A percentile compares a stretch with the other conserved stretches of the same genome.
phyloP scores from a whole-genome alignment of 2,329 filamentous ascomycete species.

The Penicillium sp. region DNA sequence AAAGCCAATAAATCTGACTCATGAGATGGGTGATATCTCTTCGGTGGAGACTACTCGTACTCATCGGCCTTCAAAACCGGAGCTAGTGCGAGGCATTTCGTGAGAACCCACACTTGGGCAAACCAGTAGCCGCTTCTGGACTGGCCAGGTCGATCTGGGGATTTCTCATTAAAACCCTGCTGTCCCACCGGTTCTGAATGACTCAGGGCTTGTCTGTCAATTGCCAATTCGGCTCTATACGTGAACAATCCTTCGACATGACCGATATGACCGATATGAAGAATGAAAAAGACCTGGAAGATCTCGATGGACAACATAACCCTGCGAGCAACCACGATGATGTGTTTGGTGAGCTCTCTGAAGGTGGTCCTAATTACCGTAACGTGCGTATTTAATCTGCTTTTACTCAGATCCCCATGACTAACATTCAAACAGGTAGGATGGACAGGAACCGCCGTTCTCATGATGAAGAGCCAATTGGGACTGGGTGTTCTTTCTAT shows the following conservation, averaged over 20 bases:
- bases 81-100: background rate
- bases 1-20: background rate
- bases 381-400: background rate
- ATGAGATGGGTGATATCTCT: background rate
- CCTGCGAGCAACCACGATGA: background rate
- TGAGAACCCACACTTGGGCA: background rate
- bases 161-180: background rate
- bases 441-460: slow-evolving; percentile 5
- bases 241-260: background rate
- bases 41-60: background rate
- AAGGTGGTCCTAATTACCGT: slow-evolving; percentile 6
- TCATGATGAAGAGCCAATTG: slow-evolving; percentile 10
- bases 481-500: slow-evolving; percentile 9
- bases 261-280: slow-evolving; percentile 3
- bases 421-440: background rate
- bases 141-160: background rate
- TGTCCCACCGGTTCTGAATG: background rate
- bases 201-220: background rate
- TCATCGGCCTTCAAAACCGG: background rate
- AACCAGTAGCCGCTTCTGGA: background rate
- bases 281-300: slow-evolving; percentile 5
- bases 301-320: background rate
- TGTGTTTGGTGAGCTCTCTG: background rate
- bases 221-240: background rate
- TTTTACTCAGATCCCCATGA: background rate